These are phyloP conservation scores for Pyrus hybrid DNA, from an alignment of 331 rosid genomes.

Conservation along the genomic window DNA sequence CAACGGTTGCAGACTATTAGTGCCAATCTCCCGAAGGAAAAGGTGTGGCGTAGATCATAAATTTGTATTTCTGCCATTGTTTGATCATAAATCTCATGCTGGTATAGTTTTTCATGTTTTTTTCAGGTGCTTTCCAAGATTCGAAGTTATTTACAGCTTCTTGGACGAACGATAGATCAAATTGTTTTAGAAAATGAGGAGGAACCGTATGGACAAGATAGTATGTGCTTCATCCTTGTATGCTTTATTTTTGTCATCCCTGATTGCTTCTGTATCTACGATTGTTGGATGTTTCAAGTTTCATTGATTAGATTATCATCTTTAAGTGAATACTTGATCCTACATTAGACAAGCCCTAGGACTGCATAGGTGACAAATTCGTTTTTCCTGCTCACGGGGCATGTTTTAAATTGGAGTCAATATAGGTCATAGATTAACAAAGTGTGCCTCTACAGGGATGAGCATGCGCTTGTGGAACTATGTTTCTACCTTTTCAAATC, in stretches of 20 bases:
- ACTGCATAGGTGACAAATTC: neutral
- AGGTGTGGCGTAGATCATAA: constrained; percentile 29
- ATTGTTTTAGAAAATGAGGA: constrained; percentile 74
- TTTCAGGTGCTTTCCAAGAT: constrained; percentile 86
- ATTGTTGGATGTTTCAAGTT: neutral
- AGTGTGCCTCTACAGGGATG: constrained; percentile 57
- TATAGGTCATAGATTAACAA: neutral
- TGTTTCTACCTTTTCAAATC: constrained; percentile 92
- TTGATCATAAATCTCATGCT: neutral
- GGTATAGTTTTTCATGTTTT: neutral
- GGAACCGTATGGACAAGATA: constrained; percentile 79
- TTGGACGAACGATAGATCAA: constrained; percentile 90
- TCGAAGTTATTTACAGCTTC: constrained; percentile 88
- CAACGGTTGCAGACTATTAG: constrained; percentile 82
- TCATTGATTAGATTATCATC: neutral
- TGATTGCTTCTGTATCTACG: neutral
- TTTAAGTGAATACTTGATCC: neutral
- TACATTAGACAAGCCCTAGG: neutral
- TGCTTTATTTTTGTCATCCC: neutral
- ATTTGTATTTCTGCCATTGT: neutral
- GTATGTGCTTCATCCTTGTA: constrained; percentile 41
- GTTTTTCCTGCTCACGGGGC: neutral
- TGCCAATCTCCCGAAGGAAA: constrained; percentile 93
- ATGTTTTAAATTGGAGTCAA: neutral
- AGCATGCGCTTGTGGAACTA: constrained; percentile 90